Evolutionary conservation across 495 filamentous ascomycete species (phyloP), one percentile per base, ranked within the genome.

Genomic region (Opeltia flavorubescens): DNA sequence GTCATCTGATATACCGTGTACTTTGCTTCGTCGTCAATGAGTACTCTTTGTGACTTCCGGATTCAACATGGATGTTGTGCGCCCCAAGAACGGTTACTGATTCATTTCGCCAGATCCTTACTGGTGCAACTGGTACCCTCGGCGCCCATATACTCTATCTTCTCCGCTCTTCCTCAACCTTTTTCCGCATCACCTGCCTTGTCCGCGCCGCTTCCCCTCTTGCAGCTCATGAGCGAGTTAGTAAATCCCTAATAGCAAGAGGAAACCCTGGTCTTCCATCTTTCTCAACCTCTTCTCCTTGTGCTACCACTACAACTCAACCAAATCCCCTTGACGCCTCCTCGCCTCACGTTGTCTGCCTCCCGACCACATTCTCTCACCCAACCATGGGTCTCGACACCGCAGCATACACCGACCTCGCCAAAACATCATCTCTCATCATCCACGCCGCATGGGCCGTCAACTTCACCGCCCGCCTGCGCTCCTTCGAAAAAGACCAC

Each of bases 381-480:
- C 36, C 62, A 4, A 50, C 46, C 6, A 60, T 83, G 3, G 76
- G 76, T 12, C 61, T 81, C 0, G 46, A 56, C 17, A 23, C 50
- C 0, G 39, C 53, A 0, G 54, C 48, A 12, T 71, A 73, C 49
- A 48, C 57, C 1, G 43, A 56, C 0, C 54, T 83, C 1, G 59
- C 56, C 2, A 53, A 53, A 3, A 59, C 62, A 43, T 61, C 64
- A 1, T 76, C 72, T 3, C 51, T 64, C 0, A 61, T 81, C 23
- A 70, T 81, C 42, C 81, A 84, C 57, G 68, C 72, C n/a, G 81
- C 78, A 29, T 85, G 81, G 81, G 71, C 76, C 4, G 81, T 84
- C 23, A 83, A 84, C 58, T 85, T 84, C 67, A 80, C 75, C 49
- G 63, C 76, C 53, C 63, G 67, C 4, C 63, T 83, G 4, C 55